Evolutionary conservation across 2,329 filamentous ascomycete species (phyloP).

Genomic region (Ceratocystis smalleyi): DNA sequence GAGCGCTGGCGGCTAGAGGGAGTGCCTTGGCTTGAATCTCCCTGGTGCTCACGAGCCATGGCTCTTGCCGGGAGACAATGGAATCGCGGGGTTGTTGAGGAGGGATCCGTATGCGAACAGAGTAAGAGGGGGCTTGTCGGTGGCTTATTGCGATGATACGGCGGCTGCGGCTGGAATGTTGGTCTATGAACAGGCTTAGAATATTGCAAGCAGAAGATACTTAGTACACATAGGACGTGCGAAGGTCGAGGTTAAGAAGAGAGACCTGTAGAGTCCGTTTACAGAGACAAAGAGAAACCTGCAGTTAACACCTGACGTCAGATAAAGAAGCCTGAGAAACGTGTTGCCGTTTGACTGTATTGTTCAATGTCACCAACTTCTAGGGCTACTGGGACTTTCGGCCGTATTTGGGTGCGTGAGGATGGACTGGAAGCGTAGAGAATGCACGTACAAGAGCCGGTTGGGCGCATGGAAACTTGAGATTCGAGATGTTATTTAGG

Average conservation of each 20-base stretch:
- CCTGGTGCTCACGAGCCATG: background rate
- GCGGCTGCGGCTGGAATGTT: background rate
- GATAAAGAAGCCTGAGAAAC: background rate
- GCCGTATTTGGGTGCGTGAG: background rate
- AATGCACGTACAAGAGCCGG: background rate
- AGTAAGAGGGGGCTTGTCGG: background rate
- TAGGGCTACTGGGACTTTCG: background rate
- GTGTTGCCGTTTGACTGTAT: background rate
- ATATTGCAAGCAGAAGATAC: background rate
- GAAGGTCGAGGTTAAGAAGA: background rate
- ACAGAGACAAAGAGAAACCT: background rate
- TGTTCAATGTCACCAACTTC: background rate
- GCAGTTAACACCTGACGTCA: background rate
- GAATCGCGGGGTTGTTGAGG: background rate
- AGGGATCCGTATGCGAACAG: background rate
- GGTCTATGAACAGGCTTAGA: too few species aligned
- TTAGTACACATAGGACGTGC: background rate
- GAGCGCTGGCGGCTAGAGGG: slow-evolving; percentile 14
- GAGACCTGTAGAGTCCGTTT: background rate
- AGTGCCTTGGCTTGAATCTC: background rate
- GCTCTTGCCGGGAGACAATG: background rate
- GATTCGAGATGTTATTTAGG: background rate
- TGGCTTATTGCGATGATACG: background rate
- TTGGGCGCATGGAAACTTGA: background rate
- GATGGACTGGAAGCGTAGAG: background rate